Conservation (phyloP, 441 rosid species). For the Aleurites moluccanus region DNA sequence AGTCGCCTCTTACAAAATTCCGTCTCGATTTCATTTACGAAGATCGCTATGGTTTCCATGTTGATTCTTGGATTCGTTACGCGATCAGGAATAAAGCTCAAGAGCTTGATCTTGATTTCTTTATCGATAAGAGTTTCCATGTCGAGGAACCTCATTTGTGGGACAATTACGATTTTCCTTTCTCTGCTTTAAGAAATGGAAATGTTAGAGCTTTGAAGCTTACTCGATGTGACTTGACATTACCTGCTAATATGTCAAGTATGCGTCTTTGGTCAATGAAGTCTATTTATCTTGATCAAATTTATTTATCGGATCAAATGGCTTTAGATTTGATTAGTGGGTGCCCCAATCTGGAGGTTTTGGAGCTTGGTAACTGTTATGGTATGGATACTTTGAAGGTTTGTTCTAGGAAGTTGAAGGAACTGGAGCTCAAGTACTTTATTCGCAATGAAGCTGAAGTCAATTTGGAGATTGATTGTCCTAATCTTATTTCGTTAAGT, state of each 20-base stretch:
- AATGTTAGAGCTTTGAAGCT: conserved; percentile 16
- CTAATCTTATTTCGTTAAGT: conserved; percentile 15
- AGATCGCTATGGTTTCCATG: conserved; percentile 10
- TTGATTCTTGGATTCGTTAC: conserved; percentile 17
- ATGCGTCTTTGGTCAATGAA: conserved; percentile 10
- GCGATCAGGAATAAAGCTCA: conserved; percentile 1
- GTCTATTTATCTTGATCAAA: conserved; percentile 8
- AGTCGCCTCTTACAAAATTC: conserved; percentile 6
- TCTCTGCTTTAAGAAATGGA: conserved; percentile 9
- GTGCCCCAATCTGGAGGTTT: conserved; percentile 21
- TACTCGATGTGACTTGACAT: conserved; percentile 15
- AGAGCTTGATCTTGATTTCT: conserved; percentile 15
- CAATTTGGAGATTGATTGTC: conserved; percentile 24
- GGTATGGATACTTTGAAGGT: conserved; percentile 20
- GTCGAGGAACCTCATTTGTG: not conserved
- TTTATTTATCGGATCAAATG: conserved; percentile 18
- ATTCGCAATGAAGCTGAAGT: not conserved
- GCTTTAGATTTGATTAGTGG: conserved; percentile 13
- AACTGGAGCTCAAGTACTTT: conserved; percentile 12
- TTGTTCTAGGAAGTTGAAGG: conserved; percentile 18
- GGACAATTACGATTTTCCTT: conserved; percentile 19
- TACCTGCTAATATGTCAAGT: conserved; percentile 6
- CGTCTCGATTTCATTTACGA: conserved; percentile 18
- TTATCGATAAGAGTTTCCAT: not conserved
- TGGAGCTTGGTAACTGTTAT: conserved; percentile 16